Percentiles rank a stretch among this genome's conserved stretches.
Evolutionary conservation across 768 basidiomycete species (phyloP).

Genomic region (Clathrus columnatus): DNA sequence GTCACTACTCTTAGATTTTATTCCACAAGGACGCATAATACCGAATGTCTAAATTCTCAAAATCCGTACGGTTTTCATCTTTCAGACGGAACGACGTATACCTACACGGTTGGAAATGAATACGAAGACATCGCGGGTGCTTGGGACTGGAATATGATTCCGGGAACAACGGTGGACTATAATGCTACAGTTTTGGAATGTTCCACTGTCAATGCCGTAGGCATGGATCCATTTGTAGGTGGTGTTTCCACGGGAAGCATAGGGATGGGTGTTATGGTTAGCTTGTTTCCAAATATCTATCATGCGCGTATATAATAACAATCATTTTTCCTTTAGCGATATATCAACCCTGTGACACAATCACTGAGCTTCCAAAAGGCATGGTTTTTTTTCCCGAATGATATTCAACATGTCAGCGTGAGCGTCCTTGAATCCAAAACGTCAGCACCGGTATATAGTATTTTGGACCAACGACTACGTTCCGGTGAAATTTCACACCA

Average conservation of each 20-base stretch:
- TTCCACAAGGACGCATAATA: slow-evolving; percentile 48
- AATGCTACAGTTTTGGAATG: slow-evolving; percentile 46
- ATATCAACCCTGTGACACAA: slow-evolving; percentile 51
- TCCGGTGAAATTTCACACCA: slow-evolving; percentile 36
- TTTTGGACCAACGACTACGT: slow-evolving; percentile 56
- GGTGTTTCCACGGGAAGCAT: slow-evolving; percentile 49
- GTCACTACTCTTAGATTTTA: slow-evolving; percentile 57
- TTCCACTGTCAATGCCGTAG: slow-evolving; percentile 31
- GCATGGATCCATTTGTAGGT: slow-evolving; percentile 55
- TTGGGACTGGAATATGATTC: slow-evolving; percentile 75
- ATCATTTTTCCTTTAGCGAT: slow-evolving; percentile 24
- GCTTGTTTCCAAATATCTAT: background rate
- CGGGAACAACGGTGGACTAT: slow-evolving; percentile 63
- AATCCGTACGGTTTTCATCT: slow-evolving; percentile 66
- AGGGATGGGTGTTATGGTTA: slow-evolving; percentile 48
- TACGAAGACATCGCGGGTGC: slow-evolving; percentile 65
- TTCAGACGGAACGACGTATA: slow-evolving; percentile 55
- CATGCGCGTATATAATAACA: background rate
- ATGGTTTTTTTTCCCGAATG: slow-evolving; percentile 64
- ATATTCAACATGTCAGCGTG: slow-evolving; percentile 56
- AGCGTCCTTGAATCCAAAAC: slow-evolving; percentile 35
- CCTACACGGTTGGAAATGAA: slow-evolving; percentile 55
- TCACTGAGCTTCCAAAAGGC: slow-evolving; percentile 55
- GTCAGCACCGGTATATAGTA: slow-evolving; percentile 44
- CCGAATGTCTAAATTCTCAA: slow-evolving; percentile 57